Base-by-base conservation (phyloP, 2,329 filamentous ascomycete genomes). In the Myriosclerotinia duriaeana region DNA sequence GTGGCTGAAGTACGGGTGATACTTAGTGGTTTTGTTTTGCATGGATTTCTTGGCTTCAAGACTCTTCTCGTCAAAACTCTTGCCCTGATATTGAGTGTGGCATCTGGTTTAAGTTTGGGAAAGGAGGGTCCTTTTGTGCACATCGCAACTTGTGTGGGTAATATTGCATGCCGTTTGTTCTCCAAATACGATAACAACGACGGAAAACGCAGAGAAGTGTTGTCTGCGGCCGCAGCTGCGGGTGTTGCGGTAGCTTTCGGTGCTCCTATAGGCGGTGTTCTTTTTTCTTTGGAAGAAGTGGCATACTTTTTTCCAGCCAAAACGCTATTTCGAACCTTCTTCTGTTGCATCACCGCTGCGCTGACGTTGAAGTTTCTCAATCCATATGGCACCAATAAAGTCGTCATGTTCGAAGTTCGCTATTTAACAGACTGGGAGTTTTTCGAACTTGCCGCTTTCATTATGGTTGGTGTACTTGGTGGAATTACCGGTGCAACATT, bases 1-100 rank as follows among this genome's bases (percentile, higher is more conserved):
- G 95, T 99, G 15, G 95, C 95, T 8, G 95, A 99, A 79, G 94
- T 98, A 66, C 93, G 95, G 71, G 95, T 98, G 68, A 98, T 98
- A 67, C 85, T 98, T n/a, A 97, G 93, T 74, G 95, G 95, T 7
- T 99, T 98, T 74, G 94, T 99, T 65, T 82, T 99, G 65, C 95
- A 98, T 81, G 94, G 95, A 1, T 98, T 98, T 76, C 84, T 99
- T 9, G 95, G 95, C 72, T 78, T 96, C 50, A 91, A 90, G 75
- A 98, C 95, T 0, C 83, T 99, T 40, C 78, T 94, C 6, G 85
- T 96, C 79, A 99, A 99, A 77, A 91, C 91, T 0, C 74, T 90
- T 20, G 93, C 89, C 17, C 81, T 99, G 56, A 86, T 97, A 67
- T 83, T 98, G 66, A 96, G 92, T 76, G 93, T 98, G 50, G 90